Evolutionary conservation across 192 early-diverging fungal species (phyloP), one percentile per base, ranked within the genome.

Genomic region (Podila horticola): DNA sequence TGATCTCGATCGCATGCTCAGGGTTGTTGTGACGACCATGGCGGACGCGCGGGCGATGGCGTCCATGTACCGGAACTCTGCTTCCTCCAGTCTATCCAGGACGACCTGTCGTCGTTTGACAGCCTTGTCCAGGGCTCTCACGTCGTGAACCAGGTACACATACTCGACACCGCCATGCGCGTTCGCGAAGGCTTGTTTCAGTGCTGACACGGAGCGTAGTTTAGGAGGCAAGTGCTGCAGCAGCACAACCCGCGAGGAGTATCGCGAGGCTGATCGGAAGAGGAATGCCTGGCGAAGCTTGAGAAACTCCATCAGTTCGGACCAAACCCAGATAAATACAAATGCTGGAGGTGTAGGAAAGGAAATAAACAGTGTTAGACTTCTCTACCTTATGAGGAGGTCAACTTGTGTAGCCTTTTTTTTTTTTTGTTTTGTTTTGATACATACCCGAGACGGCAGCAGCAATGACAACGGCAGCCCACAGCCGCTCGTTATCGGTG

Each of bases 41-140:
- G 71, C 64, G 8, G 71, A 73, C 1, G 71, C 71, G 57, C 64
- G 29, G 2, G 71, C 71, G 29, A 73, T 73, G 30, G 50, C 71
- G 29, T 58, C 64, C 71, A 73, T 73, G 13, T 73, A 73, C 1
- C 13, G 52, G 34, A 45, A 64, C 45, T 73, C 71, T 29, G 55
- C 30, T 22, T 73, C 62, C 22, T 73, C 71, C 36, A 73, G 29
- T 3, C 41, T 52, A 33, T 73, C 71, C 12, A 73, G 34, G 22
- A 57, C 62, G 2, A 58, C 55, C 19, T 73, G 62, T 3, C 64
- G 62, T 49, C 51, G 33, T 19, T 60, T 73, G n/a, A 73, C 71
- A 7, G 71, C 71, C 38, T 64, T 64, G 28, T 73, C 71, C 8
- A 73, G 63, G 28, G 41, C 33, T 5, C 29, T 29, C 10, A 58